phyloP scores from a whole-genome alignment of 1,284 basidiomycete species.

The Apiotrichum domesticum region DNA sequence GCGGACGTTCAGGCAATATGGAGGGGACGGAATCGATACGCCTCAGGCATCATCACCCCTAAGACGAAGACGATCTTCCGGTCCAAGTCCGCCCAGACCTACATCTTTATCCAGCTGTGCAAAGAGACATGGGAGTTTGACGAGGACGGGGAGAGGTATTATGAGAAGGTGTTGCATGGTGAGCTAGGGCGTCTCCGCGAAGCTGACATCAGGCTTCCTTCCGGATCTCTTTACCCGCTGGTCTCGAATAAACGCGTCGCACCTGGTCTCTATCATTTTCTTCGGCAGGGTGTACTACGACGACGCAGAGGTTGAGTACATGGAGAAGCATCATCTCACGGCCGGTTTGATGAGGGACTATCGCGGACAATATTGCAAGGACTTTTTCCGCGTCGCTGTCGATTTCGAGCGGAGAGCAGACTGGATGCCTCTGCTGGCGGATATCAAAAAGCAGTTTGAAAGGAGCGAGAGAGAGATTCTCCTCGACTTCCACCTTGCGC shows the following conservation, averaged over 20 bases:
- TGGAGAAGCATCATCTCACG: constrained; percentile 37
- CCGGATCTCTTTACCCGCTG: constrained; percentile 77
- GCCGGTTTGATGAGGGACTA: constrained; percentile 68
- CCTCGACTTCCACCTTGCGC: constrained; percentile 64
- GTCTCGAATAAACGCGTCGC: constrained; percentile 77
- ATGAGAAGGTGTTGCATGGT: constrained; percentile 87
- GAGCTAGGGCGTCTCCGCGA: constrained; percentile 15
- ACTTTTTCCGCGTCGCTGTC: constrained; percentile 90
- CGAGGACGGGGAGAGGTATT: constrained; percentile 90
- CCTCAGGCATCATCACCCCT: constrained; percentile 72
- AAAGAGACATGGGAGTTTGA: constrained; percentile 96
- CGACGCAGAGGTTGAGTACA: constrained; percentile 66
- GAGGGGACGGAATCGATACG: constrained; percentile 50
- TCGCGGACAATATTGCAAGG: constrained; percentile 78
- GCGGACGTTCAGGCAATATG: constrained; percentile 73
- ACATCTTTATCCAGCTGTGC: constrained; percentile 89
- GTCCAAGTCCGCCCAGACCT: constrained; percentile 80
- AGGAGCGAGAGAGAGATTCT: constrained; percentile 82
- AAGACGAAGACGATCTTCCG: constrained; percentile 84
- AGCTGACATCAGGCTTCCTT: constrained; percentile 55
- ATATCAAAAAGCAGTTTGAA: constrained; percentile 81
- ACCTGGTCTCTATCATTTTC: constrained; percentile 88
- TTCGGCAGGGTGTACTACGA: constrained; percentile 94
- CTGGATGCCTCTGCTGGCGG: constrained; percentile 79
- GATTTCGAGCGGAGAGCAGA: constrained; percentile 83